A percentile compares a stretch with the other conserved stretches of the same genome.
Conservation (phyloP, 495 filamentous ascomycete species). For the Apodospora peruviana region DNA sequence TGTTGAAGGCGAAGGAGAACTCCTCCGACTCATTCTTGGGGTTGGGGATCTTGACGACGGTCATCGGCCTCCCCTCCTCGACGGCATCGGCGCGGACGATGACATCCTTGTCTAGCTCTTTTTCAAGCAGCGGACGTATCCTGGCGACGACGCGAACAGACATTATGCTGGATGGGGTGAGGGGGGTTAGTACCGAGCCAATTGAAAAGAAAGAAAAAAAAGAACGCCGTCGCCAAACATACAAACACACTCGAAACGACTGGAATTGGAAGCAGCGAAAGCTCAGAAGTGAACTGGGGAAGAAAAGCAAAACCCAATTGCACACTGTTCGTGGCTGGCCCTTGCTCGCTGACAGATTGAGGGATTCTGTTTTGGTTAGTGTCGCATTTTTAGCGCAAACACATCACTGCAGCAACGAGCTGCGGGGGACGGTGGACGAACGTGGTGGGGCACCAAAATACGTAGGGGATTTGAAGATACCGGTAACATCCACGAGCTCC, state of each 20-base stretch:
- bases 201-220: not conserved
- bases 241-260: no score
- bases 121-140: conserved; percentile 78
- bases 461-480: no score
- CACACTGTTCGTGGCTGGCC: not conserved
- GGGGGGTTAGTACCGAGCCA: not conserved
- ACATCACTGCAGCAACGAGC: not conserved
- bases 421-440: no score
- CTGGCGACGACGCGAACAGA: conserved; percentile 83
- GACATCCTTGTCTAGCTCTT: conserved; percentile 74
- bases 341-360: not conserved
- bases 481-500: no score
- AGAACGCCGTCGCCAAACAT: not conserved
- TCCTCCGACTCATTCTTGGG: conserved; percentile 87
- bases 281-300: no score
- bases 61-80: conserved; percentile 53
- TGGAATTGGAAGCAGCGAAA: no score
- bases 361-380: not conserved
- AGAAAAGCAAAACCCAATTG: no score
- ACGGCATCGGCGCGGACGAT: conserved; percentile 63
- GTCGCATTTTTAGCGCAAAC: not conserved
- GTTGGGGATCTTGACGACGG: conserved; percentile 83
- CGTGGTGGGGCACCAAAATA: no score
- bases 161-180: conserved; percentile 32
- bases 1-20: conserved; percentile 92